phyloP scores from a whole-genome alignment of 352 stramenopile species.

The Phytophthora melonis region DNA sequence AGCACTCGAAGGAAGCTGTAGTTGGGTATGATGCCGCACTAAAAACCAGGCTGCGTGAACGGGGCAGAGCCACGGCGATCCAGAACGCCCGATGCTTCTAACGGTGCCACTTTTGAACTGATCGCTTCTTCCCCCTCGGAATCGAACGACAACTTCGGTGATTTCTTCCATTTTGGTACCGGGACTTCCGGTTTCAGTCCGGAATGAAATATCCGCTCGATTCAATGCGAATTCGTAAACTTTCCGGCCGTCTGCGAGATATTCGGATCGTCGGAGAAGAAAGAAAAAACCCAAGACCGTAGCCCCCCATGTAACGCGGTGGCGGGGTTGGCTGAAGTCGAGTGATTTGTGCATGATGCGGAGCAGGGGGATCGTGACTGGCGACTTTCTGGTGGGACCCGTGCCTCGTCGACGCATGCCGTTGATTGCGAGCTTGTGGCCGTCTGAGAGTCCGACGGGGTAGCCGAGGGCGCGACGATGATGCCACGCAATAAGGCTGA shows the following conservation, averaged over 20 bases:
- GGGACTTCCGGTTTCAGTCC: not conserved
- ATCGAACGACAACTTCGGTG: not conserved
- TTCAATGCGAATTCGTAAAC: not conserved
- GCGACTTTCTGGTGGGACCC: conserved; percentile 3
- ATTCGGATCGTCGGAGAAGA: not conserved
- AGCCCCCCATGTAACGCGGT: not conserved
- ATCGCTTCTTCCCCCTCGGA: not conserved
- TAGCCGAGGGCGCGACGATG: too few relatives aligned
- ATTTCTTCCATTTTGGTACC: not conserved
- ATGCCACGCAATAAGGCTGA: too few relatives aligned
- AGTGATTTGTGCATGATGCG: not conserved
- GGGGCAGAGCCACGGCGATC: not conserved
- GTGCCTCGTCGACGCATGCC: not conserved
- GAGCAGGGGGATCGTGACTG: not conserved
- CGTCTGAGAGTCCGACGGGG: not conserved
- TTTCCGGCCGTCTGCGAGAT: not conserved
- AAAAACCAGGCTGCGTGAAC: not conserved
- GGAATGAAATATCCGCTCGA: not conserved
- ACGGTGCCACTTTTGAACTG: not conserved
- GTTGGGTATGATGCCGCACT: not conserved
- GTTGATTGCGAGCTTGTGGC: not conserved
- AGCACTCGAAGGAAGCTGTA: not conserved
- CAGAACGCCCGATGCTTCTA: not conserved
- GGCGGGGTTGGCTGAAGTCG: not conserved
- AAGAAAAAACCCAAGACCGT: not conserved